Percentiles rank a stretch among this genome's conserved stretches.
Conservation (phyloP, 164 flowering plant genomes). For the Chimonanthus salicifolius region DNA sequence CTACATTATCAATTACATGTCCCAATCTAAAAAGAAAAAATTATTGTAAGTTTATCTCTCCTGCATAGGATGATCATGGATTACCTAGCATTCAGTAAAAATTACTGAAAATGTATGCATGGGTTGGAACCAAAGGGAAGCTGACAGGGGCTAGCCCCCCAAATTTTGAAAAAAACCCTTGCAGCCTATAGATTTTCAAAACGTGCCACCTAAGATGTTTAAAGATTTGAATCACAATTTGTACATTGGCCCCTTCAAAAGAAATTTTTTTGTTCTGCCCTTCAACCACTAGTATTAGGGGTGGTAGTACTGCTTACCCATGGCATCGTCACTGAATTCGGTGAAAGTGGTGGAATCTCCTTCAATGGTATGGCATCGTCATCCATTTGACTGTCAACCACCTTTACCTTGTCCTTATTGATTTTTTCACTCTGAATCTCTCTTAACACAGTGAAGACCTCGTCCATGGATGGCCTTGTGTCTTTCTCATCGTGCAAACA, state of each 20-base stretch:
- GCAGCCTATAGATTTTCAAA: too few species aligned
- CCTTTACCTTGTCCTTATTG: slow-evolving; percentile 22
- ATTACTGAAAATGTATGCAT: too few species aligned
- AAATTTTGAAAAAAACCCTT: neutral
- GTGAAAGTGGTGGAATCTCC: slow-evolving; percentile 31
- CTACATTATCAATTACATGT: too few species aligned
- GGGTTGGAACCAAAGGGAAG: too few species aligned
- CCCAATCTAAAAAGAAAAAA: too few species aligned
- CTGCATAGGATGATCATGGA: neutral
- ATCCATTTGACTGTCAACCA: slow-evolving; percentile 20
- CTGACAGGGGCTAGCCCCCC: too few species aligned
- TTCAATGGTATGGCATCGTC: slow-evolving; percentile 41
- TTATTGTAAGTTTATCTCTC: too few species aligned
- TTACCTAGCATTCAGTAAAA: neutral
- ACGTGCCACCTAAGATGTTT: too few species aligned
- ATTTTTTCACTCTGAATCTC: slow-evolving; percentile 26
- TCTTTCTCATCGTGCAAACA: slow-evolving; percentile 68
- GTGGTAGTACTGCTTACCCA: slow-evolving; percentile 27
- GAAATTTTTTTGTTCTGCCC: too few species aligned
- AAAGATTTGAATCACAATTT: too few species aligned
- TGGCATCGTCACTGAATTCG: slow-evolving; percentile 27
- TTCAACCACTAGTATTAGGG: slow-evolving; percentile 12
- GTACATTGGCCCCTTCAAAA: too few species aligned
- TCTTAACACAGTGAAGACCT: slow-evolving; percentile 38
- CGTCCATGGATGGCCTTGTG: slow-evolving; percentile 68